Evolutionary conservation across 1,284 basidiomycete genomes (phyloP).

Genomic region (Hypsizygus ulmarius): DNA sequence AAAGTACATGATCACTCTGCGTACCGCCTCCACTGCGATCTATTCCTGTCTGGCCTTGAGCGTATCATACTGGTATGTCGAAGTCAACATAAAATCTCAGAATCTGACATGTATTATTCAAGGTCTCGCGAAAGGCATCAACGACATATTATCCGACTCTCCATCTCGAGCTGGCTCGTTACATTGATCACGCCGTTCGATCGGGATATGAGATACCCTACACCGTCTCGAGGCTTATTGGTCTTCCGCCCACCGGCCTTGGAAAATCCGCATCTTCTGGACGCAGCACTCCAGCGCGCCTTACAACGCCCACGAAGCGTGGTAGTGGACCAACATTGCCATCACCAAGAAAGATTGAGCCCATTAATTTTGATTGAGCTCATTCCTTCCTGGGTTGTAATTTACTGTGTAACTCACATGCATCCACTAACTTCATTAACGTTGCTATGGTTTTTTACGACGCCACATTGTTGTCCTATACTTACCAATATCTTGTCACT

Average conservation of each 20-base stretch:
- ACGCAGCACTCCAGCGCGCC: slow-evolving; percentile 18
- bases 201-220: slow-evolving; percentile 77
- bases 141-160: slow-evolving; percentile 89
- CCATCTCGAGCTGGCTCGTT: slow-evolving; percentile 88
- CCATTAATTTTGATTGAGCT: slow-evolving; percentile 32
- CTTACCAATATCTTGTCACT: too few species aligned
- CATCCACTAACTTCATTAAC: background rate
- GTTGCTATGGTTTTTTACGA: background rate
- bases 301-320: slow-evolving; percentile 25
- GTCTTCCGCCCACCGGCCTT: slow-evolving; percentile 59
- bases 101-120: slow-evolving; percentile 11
- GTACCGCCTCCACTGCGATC: slow-evolving; percentile 75
- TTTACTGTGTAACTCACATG: slow-evolving; percentile 5
- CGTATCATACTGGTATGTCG: slow-evolving; percentile 66
- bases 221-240: slow-evolving; percentile 68
- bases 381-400: slow-evolving; percentile 6
- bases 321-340: slow-evolving; percentile 28
- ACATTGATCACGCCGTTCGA: slow-evolving; percentile 61
- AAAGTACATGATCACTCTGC: slow-evolving; percentile 73
- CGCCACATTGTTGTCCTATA: background rate
- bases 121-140: slow-evolving; percentile 93
- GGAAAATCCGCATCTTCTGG: slow-evolving; percentile 40
- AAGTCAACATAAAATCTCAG: background rate
- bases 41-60: slow-evolving; percentile 88
- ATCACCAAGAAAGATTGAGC: slow-evolving; percentile 35